Percentiles rank a stretch among this genome's conserved stretches.
Conservation (phyloP, 768 basidiomycete genomes). For the Macrolepiota dolichaula region DNA sequence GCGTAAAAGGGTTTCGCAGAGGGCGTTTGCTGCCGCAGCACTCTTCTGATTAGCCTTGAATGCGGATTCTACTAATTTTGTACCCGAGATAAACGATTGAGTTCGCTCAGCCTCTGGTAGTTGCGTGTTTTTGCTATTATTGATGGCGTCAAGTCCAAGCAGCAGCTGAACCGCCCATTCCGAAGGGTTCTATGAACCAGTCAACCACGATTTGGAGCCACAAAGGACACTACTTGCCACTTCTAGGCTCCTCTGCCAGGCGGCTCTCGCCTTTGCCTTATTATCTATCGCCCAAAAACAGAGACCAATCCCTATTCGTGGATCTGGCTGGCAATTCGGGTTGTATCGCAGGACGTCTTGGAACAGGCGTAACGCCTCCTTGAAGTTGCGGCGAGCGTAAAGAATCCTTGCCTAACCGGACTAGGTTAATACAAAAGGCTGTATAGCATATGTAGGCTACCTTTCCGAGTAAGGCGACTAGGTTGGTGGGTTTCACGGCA, state of each 20-base stretch:
- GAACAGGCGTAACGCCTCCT: conserved; percentile 79
- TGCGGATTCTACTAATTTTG: conserved; percentile 68
- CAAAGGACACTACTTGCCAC: conserved; percentile 47
- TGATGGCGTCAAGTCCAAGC: conserved; percentile 83
- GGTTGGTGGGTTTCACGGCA: conserved; percentile 74
- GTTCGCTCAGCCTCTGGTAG: conserved; percentile 61
- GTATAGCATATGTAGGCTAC: conserved; percentile 32
- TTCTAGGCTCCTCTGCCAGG: conserved; percentile 89
- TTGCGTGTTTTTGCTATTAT: conserved; percentile 74
- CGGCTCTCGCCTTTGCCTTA: conserved; percentile 74
- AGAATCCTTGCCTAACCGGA: conserved; percentile 73
- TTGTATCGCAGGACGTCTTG: conserved; percentile 79
- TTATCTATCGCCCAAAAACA: conserved; percentile 91
- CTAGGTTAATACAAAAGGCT: conserved; percentile 4
- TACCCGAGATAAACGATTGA: conserved; percentile 58
- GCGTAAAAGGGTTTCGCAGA: conserved; percentile 75
- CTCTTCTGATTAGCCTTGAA: conserved; percentile 79
- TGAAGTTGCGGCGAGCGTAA: conserved; percentile 74
- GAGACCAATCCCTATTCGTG: conserved; percentile 92
- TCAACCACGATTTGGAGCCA: conserved; percentile 9
- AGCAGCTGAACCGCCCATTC: conserved; percentile 81
- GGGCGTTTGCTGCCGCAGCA: conserved; percentile 79
- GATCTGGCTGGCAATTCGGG: conserved; percentile 84
- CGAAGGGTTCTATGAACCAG: conserved; percentile 56
- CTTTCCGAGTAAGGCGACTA: conserved; percentile 87